Conservation (phyloP, 805 yeast genomes). For the Metschnikowia similis region DNA sequence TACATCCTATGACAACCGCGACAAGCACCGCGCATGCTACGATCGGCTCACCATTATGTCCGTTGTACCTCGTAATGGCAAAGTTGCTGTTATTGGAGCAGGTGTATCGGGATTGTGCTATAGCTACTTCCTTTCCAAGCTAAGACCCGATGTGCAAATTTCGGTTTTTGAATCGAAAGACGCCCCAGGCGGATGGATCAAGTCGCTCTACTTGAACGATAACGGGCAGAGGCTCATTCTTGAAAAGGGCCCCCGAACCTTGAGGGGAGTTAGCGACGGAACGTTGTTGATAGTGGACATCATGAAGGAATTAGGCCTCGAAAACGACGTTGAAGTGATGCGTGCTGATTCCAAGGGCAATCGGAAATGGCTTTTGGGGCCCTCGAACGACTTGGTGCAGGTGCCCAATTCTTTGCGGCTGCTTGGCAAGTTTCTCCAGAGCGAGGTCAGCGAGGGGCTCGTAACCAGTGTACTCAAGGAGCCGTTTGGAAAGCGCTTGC, state of each 20-base stretch:
- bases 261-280: slow-evolving; percentile 81
- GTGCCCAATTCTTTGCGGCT: slow-evolving; percentile 45
- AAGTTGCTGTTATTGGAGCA: slow-evolving; percentile 75
- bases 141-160: slow-evolving; percentile 75
- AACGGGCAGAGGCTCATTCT: slow-evolving; percentile 32
- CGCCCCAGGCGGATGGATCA: slow-evolving; percentile 78
- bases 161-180: slow-evolving; percentile 54
- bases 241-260: slow-evolving; percentile 90
- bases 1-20: not conserved
- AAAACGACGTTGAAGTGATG: slow-evolving; percentile 55
- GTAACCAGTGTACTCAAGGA: slow-evolving; percentile 46
- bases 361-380: slow-evolving; percentile 58
- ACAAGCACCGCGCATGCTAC: not conserved
- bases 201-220: slow-evolving; percentile 39
- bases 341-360: slow-evolving; percentile 59
- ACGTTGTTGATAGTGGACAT: slow-evolving; percentile 64
- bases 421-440: slow-evolving; percentile 29
- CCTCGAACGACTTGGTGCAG: slow-evolving; percentile 45
- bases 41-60: slow-evolving; percentile 10
- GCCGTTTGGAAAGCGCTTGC: slow-evolving; percentile 35
- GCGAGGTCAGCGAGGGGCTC: slow-evolving; percentile 45
- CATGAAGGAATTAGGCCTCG: slow-evolving; percentile 44
- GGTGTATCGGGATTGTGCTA: slow-evolving; percentile 85
- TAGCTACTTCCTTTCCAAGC: slow-evolving; percentile 58
- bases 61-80: slow-evolving; percentile 28